phyloP scores from a whole-genome alignment of 352 stramenopile species.

The Phytophthora colocasiae region DNA sequence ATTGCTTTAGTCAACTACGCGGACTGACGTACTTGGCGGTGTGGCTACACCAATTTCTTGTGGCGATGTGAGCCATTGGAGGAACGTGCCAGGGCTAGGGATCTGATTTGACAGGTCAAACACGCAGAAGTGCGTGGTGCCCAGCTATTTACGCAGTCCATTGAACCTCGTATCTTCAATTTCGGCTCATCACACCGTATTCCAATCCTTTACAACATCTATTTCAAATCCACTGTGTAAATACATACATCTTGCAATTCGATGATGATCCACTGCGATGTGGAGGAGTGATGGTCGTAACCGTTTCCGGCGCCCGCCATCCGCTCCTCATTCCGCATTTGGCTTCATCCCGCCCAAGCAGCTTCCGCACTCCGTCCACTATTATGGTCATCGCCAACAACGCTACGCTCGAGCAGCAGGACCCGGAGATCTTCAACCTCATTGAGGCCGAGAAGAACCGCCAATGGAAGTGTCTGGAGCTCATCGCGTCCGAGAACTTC shows the following conservation, averaged over 20 bases:
- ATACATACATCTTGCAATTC: slow-evolving; percentile 21
- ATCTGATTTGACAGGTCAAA: slow-evolving; percentile 45
- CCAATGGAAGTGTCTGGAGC: slow-evolving; percentile 97
- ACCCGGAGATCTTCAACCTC: slow-evolving; percentile 98
- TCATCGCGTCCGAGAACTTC: slow-evolving; percentile 99
- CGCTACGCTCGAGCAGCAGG: slow-evolving; percentile 92
- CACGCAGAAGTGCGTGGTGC: slow-evolving; percentile 38
- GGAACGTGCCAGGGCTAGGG: slow-evolving; percentile 41
- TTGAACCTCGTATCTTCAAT: slow-evolving; percentile 26
- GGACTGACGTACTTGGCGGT: slow-evolving; percentile 1
- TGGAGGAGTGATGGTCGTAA: slow-evolving; percentile 39
- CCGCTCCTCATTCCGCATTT: slow-evolving; percentile 45
- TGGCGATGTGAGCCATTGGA: slow-evolving; percentile 30
- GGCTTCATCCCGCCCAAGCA: slow-evolving; percentile 25
- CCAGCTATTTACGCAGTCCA: slow-evolving; percentile 31
- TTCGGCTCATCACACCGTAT: background rate
- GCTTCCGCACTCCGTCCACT: slow-evolving; percentile 15
- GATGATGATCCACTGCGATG: slow-evolving; percentile 11
- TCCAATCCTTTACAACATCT: background rate
- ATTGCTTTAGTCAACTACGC: too few species aligned
- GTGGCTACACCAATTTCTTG: slow-evolving; percentile 23
- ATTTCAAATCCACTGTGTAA: too few species aligned
- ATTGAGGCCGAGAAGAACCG: slow-evolving; percentile 99
- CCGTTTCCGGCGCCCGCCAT: background rate
- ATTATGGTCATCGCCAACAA: slow-evolving; percentile 73